These are phyloP conservation scores for Exophiala dermatitidis DNA, from an alignment of 2,329 filamentous ascomycete genomes.

Conservation along the genomic window DNA sequence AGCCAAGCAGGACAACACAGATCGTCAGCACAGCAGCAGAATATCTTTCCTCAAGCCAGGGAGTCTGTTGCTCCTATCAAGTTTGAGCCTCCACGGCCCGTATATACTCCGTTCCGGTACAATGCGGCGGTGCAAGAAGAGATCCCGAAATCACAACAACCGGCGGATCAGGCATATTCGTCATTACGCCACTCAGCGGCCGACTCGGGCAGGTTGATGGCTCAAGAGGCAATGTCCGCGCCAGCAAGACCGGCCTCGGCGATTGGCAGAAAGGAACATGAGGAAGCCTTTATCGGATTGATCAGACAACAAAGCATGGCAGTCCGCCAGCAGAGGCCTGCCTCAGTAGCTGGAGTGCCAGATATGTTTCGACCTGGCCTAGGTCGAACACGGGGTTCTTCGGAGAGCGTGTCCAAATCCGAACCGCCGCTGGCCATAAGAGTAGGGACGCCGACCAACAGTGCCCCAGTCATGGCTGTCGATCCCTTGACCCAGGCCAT, in stretches of 20 bases:
- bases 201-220: constrained; percentile 40
- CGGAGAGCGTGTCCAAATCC: constrained; percentile 27
- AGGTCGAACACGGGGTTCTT: too few relatives aligned
- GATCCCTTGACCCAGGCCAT: constrained; percentile 15
- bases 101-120: constrained; percentile 43
- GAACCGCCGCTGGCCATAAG: constrained; percentile 32
- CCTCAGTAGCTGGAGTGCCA: constrained; percentile 27
- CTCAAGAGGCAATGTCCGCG: constrained; percentile 28
- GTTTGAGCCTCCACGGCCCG: constrained; percentile 34
- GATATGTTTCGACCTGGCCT: constrained; percentile 27
- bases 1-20: neutral
- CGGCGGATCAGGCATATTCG: constrained; percentile 43
- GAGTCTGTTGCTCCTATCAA: constrained; percentile 21
- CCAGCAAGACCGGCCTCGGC: constrained; percentile 20
- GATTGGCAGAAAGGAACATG: constrained; percentile 30
- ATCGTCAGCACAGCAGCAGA: too few relatives aligned
- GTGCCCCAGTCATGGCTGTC: neutral
- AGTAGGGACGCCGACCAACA: constrained; percentile 23
- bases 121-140: constrained; percentile 38
- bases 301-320: constrained; percentile 40
- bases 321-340: constrained; percentile 13
- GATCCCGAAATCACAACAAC: constrained; percentile 35
- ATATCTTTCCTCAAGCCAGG: neutral
- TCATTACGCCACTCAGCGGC: constrained; percentile 40
- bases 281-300: constrained; percentile 43